A percentile compares a stretch with the other conserved stretches of the same genome.
Conservation (phyloP, 345 rosid species). For the Garcia nutans region DNA sequence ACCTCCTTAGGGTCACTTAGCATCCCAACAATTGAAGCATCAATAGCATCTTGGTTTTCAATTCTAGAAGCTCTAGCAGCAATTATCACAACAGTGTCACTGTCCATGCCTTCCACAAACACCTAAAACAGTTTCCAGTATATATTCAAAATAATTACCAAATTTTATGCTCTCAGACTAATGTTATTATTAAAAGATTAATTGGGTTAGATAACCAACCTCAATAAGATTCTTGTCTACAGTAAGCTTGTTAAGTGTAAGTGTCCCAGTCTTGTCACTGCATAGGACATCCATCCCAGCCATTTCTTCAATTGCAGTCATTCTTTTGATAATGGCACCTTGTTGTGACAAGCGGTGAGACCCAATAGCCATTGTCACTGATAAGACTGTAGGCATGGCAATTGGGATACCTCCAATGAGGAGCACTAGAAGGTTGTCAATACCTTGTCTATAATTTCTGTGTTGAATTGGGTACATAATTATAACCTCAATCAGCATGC, state of each 20-base stretch:
- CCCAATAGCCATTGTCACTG: slow-evolving; percentile 98
- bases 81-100: slow-evolving; percentile 48
- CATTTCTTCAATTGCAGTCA: slow-evolving; percentile 99
- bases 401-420: slow-evolving; percentile 98
- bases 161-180: background rate
- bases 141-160: background rate
- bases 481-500: slow-evolving; percentile 72
- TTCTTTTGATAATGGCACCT: slow-evolving; percentile 97
- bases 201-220: slow-evolving; percentile 38
- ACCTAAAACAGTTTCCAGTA: slow-evolving; percentile 39
- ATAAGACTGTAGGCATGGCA: slow-evolving; percentile 95
- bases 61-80: slow-evolving; percentile 90
- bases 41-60: slow-evolving; percentile 97
- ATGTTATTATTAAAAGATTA: background rate
- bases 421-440: slow-evolving; percentile 91
- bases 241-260: slow-evolving; percentile 92
- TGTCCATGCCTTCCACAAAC: slow-evolving; percentile 45
- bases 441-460: slow-evolving; percentile 73
- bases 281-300: slow-evolving; percentile 98
- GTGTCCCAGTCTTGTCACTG: slow-evolving; percentile 95
- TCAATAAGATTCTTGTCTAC: slow-evolving; percentile 79
- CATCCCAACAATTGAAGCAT: slow-evolving; percentile 89
- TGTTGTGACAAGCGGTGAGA: slow-evolving; percentile 84
- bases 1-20: slow-evolving; percentile 79
- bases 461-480: slow-evolving; percentile 78